Conservation (phyloP, 495 filamentous ascomycete genomes). For the Penicillium pulvis region DNA sequence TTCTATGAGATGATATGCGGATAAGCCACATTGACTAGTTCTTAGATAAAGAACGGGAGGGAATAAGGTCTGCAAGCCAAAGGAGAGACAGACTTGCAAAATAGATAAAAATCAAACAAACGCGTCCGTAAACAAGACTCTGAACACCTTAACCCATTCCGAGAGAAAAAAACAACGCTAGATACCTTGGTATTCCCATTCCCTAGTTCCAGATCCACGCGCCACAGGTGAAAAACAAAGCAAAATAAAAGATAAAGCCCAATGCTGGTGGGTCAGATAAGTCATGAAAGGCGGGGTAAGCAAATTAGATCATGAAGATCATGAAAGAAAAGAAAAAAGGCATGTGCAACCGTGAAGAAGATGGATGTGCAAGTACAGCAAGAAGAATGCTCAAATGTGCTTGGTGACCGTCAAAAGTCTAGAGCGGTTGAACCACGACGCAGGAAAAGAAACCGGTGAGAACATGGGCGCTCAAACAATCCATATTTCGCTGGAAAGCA, state of each 20-base stretch:
- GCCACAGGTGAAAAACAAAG: neutral
- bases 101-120: neutral
- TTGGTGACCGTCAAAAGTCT: neutral
- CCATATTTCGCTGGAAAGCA: neutral
- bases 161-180: conserved; percentile 1
- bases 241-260: conserved; percentile 4
- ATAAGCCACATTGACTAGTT: neutral
- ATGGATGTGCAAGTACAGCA: conserved; percentile 1
- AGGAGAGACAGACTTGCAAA: neutral
- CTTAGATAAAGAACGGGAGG: neutral
- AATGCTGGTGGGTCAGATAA: conserved; percentile 15
- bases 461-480: neutral
- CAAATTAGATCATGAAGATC: conserved; percentile 20
- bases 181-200: conserved; percentile 4
- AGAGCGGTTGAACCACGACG: neutral
- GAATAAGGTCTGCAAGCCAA: neutral
- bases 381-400: neutral
- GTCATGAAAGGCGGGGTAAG: conserved; percentile 7
- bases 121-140: neutral
- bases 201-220: conserved; percentile 4
- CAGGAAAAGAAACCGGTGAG: neutral
- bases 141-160: neutral
- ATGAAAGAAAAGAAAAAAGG: conserved; percentile 4
- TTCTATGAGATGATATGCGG: neutral
- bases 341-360: neutral